phyloP scores from a whole-genome alignment of 2,329 filamentous ascomycete genomes.

The Xylariaceae sp. region DNA sequence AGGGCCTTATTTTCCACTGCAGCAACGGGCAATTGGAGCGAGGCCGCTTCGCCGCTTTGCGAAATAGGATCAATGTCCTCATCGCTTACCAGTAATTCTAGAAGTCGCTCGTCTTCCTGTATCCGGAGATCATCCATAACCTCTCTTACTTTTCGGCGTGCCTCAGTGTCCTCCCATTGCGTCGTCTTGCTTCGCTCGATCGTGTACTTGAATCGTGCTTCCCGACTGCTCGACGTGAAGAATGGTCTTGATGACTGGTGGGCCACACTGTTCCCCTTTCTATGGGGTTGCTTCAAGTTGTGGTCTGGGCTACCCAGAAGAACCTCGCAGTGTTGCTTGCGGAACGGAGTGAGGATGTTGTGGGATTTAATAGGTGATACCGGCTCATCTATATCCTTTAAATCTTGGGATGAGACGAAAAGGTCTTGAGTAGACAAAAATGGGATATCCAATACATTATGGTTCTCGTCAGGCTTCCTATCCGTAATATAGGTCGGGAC shows the following conservation, averaged over 20 bases:
- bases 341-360: background rate
- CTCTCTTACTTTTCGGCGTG: conserved; percentile 14
- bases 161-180: conserved; percentile 22
- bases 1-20: background rate
- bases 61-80: background rate
- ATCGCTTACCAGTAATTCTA: conserved; percentile 6
- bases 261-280: background rate
- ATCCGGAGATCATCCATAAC: conserved; percentile 17
- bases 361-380: background rate
- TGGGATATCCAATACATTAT: conserved; percentile 18
- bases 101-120: conserved; percentile 15
- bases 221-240: conserved; percentile 28
- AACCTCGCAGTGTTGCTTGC: background rate
- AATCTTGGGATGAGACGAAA: conserved; percentile 41
- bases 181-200: conserved; percentile 27
- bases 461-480: background rate
- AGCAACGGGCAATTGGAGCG: background rate
- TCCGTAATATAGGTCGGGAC: background rate
- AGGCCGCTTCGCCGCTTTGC: background rate
- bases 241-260: conserved; percentile 27
- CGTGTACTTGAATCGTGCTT: conserved; percentile 23
- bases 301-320: background rate
- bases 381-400: conserved; percentile 33
- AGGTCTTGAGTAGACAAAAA: conserved; percentile 44
- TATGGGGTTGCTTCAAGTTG: background rate